Evolutionary conservation across 2,329 filamentous ascomycete genomes (phyloP), one percentile per base, ranked within the genome.

Genomic region (Colletotrichum plurivorum): DNA sequence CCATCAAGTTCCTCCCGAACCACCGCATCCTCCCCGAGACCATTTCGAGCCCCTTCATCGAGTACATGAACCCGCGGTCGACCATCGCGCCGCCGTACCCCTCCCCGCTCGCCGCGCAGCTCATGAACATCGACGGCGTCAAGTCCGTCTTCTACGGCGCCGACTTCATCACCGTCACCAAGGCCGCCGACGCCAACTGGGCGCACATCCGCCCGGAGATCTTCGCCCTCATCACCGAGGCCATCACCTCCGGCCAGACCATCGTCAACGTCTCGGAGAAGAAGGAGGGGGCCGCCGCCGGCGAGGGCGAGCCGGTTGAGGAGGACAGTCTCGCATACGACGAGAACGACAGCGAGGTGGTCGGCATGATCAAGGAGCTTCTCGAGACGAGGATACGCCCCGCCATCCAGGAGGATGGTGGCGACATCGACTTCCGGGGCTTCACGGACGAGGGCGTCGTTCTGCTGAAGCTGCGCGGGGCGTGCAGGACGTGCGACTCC

Each of bases 291-390:
- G 76, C 74, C 2, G 72, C 71, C 6, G 69, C 63, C 5, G 58
- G 16, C n/a, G 46, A 75, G 71, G 82, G 84, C 31, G 83, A 88
- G 75, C 82, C 82, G 67, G 81, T 80, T 57, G 88, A 90, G 76
- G 84, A 89, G 70, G 94, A 97, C 75, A 93, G 89, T 69, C 84
- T 97, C 59, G 89, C 89, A 22, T 97, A 95, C 79, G 91, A 95
- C 75, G 94, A 97, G 78, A 92, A 97, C 71, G 96, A 99, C 78
- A 92, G 91, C 73, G 96, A 99, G 82, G 94, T 98, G 12, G 92
- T 99, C 9, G 93, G 94, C 68, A 98, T 98, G 96, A 98, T 99
- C 83, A 97, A 98, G 84, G 96, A 99, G 83, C 84, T 99, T 39
- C 86, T 99, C 43, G 96, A 99, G 82, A 99, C 96, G 27, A 88